Base-by-base conservation (phyloP, 192 early-diverging fungal species). In the Pilobolus umbonatus region DNA sequence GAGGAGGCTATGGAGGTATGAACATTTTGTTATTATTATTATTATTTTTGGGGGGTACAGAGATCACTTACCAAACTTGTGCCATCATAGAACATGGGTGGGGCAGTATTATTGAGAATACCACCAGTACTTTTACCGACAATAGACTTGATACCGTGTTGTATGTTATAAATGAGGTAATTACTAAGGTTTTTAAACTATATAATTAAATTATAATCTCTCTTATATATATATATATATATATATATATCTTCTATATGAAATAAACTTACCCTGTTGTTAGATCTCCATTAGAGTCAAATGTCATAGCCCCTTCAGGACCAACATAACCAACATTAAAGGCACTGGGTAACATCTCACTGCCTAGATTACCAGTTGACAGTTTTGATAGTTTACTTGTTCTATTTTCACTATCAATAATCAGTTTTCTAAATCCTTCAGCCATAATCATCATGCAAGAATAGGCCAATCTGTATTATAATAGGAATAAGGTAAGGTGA, bases 391-490 rank as follows among this genome's bases (percentile, higher is more conserved):
- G 54, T 21, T 62, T 61, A 3, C 40, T 28, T 14, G 62, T 51
- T 6, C 52, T 34, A 44, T 71, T 61, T 2, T 63, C 69, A 43
- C 31, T 62, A n/a, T 71, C 72, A 2, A 57, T 53, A 1, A 74
- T 48, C 5, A 72, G 65, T 30, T 66, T 61, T 8, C 67, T 64
- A 49, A 79, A 79, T 3, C 71, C 73, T 10, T 64, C 34, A 9
- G 74, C 77, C 68, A 79, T 68, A 1, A 72, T 63, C 74, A 74
- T 74, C 74, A 79, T 79, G 38, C 77, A 79, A 0, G 74, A 79
- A 43, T 79, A 79, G 0, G 74, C 77, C 43, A 75, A 58, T 2
- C 75, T 78, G 60, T 42, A 9, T 15, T n/a, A 22, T 21, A 42
- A 1, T 5, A 11, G 7, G 10, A 53, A 19, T 35, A 32, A 31